phyloP scores from a whole-genome alignment of 31 red algal genomes.

The Endocladia muricata region DNA sequence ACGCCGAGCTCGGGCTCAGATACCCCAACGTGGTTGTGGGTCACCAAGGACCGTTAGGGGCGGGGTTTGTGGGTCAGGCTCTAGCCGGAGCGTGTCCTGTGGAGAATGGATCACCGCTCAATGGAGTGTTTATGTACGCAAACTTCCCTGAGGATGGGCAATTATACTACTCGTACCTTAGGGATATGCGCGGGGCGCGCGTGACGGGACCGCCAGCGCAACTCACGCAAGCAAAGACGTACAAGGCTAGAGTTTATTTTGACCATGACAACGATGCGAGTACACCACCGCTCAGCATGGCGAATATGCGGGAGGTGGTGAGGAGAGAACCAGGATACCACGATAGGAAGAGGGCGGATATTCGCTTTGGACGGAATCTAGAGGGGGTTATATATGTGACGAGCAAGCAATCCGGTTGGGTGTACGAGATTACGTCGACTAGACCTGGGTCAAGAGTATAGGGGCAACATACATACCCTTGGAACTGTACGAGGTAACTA shows the following conservation, averaged over 20 bases:
- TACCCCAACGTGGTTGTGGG: conserved; percentile 55
- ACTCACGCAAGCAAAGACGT: conserved; percentile 36
- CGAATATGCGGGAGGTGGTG: not conserved
- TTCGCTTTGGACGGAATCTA: conserved; percentile 15
- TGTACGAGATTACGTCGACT: conserved; percentile 20
- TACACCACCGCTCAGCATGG: not conserved
- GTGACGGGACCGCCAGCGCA: conserved; percentile 8
- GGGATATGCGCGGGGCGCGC: conserved; percentile 22
- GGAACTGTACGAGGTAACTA: too few relatives aligned
- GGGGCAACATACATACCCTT: too few relatives aligned
- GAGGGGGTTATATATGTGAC: conserved; percentile 36
- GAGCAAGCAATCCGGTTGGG: conserved; percentile 23
- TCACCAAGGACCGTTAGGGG: conserved; percentile 15
- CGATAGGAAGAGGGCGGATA: not conserved
- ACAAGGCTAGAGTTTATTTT: conserved; percentile 37
- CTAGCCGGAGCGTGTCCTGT: conserved; percentile 52
- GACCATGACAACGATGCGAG: conserved; percentile 5
- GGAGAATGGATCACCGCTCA: conserved; percentile 43
- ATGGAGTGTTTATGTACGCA: conserved; percentile 37
- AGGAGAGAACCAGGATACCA: not conserved
- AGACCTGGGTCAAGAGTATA: too few relatives aligned
- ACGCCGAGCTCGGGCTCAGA: conserved; percentile 29
- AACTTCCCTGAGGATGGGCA: conserved; percentile 44
- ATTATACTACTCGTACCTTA: conserved; percentile 39
- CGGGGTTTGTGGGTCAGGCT: conserved; percentile 35